Percentiles rank a stretch among this genome's conserved stretches.
phyloP scores from a whole-genome alignment of 106 monocot species.

The Platanthera guangdongensis region DNA sequence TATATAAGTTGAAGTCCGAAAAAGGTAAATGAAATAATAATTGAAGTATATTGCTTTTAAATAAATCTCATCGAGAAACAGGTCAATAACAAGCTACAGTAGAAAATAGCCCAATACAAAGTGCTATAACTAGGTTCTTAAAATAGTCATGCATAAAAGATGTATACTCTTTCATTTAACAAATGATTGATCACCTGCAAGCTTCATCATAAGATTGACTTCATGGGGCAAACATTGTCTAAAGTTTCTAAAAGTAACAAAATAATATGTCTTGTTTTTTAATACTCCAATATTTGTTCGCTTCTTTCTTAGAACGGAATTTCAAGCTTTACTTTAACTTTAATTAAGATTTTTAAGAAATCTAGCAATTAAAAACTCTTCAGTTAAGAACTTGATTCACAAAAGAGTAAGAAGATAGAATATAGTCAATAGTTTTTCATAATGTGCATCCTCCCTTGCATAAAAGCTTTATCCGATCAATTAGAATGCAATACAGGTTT shows the following conservation, averaged over 20 bases:
- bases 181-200: not conserved
- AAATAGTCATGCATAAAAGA: not conserved
- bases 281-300: not conserved
- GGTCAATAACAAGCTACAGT: not conserved
- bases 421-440: not conserved
- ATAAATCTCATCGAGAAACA: not conserved
- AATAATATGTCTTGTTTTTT: not conserved
- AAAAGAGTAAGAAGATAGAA: not conserved
- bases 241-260: not conserved
- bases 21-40: not conserved
- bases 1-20: not conserved
- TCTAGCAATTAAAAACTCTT: not conserved
- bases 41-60: not conserved
- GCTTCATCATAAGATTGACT: not conserved
- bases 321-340: not conserved
- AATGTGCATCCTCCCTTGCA: not conserved
- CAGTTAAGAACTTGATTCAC: not conserved
- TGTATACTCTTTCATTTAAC: not conserved
- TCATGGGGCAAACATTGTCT: not conserved
- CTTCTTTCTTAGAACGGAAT: not conserved
- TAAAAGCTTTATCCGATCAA: not conserved
- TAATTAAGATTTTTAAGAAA: not conserved
- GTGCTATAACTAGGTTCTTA: not conserved
- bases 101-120: not conserved
- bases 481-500: not conserved